Conservation (phyloP, 2,329 filamentous ascomycete species). For the Ascochyta clinopodiicola region DNA sequence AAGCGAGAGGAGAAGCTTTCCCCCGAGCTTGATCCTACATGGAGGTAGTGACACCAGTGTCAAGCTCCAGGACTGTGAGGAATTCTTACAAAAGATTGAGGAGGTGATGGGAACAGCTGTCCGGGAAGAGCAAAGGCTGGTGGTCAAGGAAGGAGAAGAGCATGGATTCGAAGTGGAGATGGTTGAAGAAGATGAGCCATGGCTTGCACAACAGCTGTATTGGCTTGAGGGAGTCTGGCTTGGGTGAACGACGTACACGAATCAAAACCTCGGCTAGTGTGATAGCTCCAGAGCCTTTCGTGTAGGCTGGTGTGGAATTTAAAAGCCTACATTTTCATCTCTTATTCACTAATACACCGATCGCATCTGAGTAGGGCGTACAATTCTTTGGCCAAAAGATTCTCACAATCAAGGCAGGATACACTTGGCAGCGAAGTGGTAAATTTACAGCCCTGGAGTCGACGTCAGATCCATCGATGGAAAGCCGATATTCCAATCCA, state of each 20-base stretch:
- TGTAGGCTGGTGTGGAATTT: too few species aligned
- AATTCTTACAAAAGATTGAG: constrained; percentile 11
- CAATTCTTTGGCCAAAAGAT: too few species aligned
- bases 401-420: too few species aligned
- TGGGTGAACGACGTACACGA: not conserved
- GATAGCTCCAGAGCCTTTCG: too few species aligned
- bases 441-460: not conserved
- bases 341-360: too few species aligned
- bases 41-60: constrained; percentile 8
- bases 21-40: constrained; percentile 15
- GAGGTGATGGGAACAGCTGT: constrained; percentile 1
- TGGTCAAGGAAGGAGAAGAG: constrained; percentile 8
- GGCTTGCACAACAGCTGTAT: constrained; percentile 12
- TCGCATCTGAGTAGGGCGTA: too few species aligned
- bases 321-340: too few species aligned
- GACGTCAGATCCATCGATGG: constrained; percentile 1
- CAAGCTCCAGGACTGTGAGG: constrained; percentile 13
- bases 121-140: not conserved
- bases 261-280: too few species aligned
- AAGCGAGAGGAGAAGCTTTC: not conserved
- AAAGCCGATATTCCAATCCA: constrained; percentile 19
- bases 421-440: not conserved
- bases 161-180: constrained; percentile 21
- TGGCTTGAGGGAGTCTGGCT: constrained; percentile 12
- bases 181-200: constrained; percentile 12